Conservation (phyloP, 2,329 filamentous ascomycete genomes). For the Aspergillus flavus region DNA sequence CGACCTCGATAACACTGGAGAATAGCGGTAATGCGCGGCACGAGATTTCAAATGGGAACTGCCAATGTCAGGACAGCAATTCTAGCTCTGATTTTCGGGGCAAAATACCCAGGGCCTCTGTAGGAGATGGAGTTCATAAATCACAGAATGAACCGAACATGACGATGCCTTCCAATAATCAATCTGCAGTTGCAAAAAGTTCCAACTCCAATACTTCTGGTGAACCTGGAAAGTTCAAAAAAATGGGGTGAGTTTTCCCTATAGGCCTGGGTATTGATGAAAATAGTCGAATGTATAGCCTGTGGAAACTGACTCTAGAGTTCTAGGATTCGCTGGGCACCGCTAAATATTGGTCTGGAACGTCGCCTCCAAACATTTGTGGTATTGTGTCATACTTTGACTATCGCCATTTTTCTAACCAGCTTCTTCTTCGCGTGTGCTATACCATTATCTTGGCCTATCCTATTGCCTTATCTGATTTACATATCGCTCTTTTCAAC, state of each 20-base stretch:
- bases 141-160: not conserved
- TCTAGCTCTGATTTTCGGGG: not conserved
- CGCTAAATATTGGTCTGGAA: constrained; percentile 70
- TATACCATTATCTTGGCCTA: constrained; percentile 88
- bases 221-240: not conserved
- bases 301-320: constrained; percentile 11
- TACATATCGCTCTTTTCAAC: constrained; percentile 77
- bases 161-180: not conserved
- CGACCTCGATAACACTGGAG: not conserved
- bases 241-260: not conserved
- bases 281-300: not conserved
- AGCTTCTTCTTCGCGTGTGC: constrained; percentile 89
- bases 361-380: constrained; percentile 77
- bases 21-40: not conserved
- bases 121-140: not conserved
- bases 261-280: too few relatives aligned
- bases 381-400: constrained; percentile 72
- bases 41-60: not conserved
- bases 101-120: not conserved
- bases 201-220: not conserved
- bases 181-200: not conserved
- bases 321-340: constrained; percentile 77
- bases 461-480: constrained; percentile 75
- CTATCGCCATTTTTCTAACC: constrained; percentile 70
- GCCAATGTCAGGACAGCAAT: not conserved